phyloP scores from a whole-genome alignment of 176 grass and related monocot species.

The Oryza punctata region DNA sequence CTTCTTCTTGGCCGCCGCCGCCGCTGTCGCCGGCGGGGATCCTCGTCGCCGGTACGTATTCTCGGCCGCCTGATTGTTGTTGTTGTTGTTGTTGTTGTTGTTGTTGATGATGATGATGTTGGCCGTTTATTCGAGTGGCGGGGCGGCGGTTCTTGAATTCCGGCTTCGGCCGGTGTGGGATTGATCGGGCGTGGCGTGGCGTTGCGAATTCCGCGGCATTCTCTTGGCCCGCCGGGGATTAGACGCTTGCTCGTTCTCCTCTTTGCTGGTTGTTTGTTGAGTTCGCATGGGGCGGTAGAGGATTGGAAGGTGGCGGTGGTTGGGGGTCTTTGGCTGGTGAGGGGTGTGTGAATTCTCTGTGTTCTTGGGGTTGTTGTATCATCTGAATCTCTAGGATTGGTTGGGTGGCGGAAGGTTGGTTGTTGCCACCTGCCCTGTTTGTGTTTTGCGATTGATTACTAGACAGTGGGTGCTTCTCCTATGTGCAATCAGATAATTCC shows the following conservation, averaged over 20 bases:
- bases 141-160: neutral
- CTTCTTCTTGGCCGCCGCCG: neutral
- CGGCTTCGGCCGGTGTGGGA: too few relatives aligned
- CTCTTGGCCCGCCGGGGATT: too few relatives aligned
- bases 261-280: neutral
- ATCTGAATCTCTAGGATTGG: neutral
- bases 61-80: too few relatives aligned
- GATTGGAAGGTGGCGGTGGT: conserved; percentile 68
- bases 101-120: too few relatives aligned
- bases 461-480: neutral
- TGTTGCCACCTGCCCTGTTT: conserved; percentile 31
- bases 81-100: too few relatives aligned
- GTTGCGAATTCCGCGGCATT: too few relatives aligned
- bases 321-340: conserved; percentile 23
- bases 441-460: conserved; percentile 21
- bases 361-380: conserved; percentile 19
- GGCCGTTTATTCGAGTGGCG: conserved; percentile 18
- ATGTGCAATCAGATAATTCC: neutral
- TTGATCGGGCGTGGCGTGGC: neutral
- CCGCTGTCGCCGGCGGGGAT: too few relatives aligned
- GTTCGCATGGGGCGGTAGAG: conserved; percentile 33
- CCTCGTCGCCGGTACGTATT: conserved; percentile 38
- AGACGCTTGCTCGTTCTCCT: neutral
- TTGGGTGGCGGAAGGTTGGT: conserved; percentile 4
- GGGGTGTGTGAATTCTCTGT: conserved; percentile 19